phyloP scores from a whole-genome alignment of 2,329 filamentous ascomycete species.

The Tolypocladium tropicale region DNA sequence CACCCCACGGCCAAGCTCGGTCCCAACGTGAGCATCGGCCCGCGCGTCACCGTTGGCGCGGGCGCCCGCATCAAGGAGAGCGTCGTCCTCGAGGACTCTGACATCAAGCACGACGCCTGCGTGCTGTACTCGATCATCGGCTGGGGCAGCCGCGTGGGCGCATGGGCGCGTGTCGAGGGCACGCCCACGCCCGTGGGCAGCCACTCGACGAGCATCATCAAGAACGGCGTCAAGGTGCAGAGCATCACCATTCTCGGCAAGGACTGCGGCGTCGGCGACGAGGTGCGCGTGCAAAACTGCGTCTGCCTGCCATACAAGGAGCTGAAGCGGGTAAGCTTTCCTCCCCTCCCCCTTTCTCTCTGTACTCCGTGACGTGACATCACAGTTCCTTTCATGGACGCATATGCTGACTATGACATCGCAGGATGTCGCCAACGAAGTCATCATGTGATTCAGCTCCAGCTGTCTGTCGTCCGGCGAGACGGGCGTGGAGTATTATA shows the following conservation, averaged over 20 bases:
- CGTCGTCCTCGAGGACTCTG: slow-evolving; percentile 87
- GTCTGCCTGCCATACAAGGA: slow-evolving; percentile 97
- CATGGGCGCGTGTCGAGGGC: slow-evolving; percentile 97
- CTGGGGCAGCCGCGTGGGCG: slow-evolving; percentile 90
- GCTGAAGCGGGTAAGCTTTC: slow-evolving; percentile 77
- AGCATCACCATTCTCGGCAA: slow-evolving; percentile 96
- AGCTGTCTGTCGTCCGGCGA: not conserved
- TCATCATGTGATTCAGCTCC: slow-evolving; percentile 67
- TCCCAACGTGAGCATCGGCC: slow-evolving; percentile 91
- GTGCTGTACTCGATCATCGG: slow-evolving; percentile 94
- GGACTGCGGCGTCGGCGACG: slow-evolving; percentile 88
- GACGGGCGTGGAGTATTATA: not conserved
- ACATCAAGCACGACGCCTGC: slow-evolving; percentile 95
- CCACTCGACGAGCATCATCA: slow-evolving; percentile 89
- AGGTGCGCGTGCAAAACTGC: slow-evolving; percentile 94
- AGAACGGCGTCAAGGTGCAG: slow-evolving; percentile 97
- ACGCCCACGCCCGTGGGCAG: slow-evolving; percentile 79
- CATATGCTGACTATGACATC: slow-evolving; percentile 14
- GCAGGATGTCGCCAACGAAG: slow-evolving; percentile 73
- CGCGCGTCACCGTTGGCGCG: slow-evolving; percentile 73
- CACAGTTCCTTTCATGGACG: not conserved
- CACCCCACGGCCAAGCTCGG: slow-evolving; percentile 94
- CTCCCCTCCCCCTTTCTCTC: slow-evolving; percentile 12
- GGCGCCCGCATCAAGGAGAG: slow-evolving; percentile 91
- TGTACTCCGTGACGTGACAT: not conserved